Base-by-base conservation (phyloP, 1,284 basidiomycete genomes). In the Cystobasidium slooffiae region DNA sequence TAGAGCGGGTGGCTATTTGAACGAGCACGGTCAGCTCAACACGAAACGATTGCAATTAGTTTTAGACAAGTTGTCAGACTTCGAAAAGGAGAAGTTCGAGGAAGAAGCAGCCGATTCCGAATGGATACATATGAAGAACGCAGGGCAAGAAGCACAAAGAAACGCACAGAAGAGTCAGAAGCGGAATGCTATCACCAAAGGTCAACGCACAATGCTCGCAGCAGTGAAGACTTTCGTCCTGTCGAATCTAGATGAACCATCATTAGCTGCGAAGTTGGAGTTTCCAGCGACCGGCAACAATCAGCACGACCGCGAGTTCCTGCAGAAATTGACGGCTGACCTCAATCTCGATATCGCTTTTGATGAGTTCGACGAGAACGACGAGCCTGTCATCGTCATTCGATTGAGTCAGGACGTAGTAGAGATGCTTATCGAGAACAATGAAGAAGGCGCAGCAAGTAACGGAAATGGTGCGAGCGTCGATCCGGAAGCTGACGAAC, bases 81-180 rank as follows among this genome's bases (percentile, higher is more conserved):
- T 93, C 86, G 97, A 99, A 83, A 86, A 87, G 76, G 93, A 95
- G 76, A 86, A 92, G 7, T 98, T 97, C 77, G 90, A 96, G 85
- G 90, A 89, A 83, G 93, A 97, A 80, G 92, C 91, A 78, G 88
- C 90, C 8, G 95, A 97, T 82, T 79, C 88, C 76, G 92, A 90
- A 79, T 95, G 93, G 91, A 91, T 90, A 81, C 93, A 92, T 83
- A 92, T 73, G 22, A 73, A 73, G 51, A 65, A 73, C 51, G 70
- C 83, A 82, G 75, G 82, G 82, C 6, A 79, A 81, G 70, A 73
- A 37, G 62, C 70, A 6, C 37, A 46, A 69, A 77, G 68, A 77
- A 67, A 44, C 43, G 62, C 12, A 63, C 74, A 31, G 59, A 68
- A 72, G 52, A 78, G 12, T 31, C 56, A 67, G 43, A 51, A 64